These are phyloP conservation scores for Bretschneidera sinensis DNA, from an alignment of 345 rosid species.

Conservation along the genomic window DNA sequence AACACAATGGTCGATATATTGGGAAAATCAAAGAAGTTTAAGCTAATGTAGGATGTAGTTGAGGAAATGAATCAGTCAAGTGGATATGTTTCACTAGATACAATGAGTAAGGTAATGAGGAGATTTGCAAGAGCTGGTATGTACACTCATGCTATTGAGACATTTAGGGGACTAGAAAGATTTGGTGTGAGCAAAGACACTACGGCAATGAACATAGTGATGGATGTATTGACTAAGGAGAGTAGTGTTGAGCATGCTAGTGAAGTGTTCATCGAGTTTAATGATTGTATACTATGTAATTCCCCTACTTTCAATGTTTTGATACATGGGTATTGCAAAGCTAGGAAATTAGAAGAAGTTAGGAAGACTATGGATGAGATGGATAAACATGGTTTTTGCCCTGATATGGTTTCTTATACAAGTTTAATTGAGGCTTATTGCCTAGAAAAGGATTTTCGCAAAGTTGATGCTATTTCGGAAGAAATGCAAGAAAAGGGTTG, in stretches of 20 bases:
- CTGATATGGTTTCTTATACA: constrained; percentile 59
- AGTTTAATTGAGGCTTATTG: constrained; percentile 66
- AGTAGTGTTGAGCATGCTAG: constrained; percentile 63
- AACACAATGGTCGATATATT: constrained; percentile 63
- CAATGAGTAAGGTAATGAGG: constrained; percentile 65
- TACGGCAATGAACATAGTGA: constrained; percentile 45
- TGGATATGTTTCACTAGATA: constrained; percentile 47
- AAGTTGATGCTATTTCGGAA: constrained; percentile 43
- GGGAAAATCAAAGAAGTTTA: constrained; percentile 54
- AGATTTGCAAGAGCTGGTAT: constrained; percentile 57
- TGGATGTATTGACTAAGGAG: constrained; percentile 81
- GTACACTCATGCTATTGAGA: constrained; percentile 53
- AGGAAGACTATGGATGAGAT: constrained; percentile 49
- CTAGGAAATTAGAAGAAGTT: constrained; percentile 54
- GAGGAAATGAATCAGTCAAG: constrained; percentile 46
- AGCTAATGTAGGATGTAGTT: constrained; percentile 56
- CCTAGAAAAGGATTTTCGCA: constrained; percentile 60
- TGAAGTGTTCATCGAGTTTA: constrained; percentile 38
- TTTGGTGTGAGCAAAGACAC: constrained; percentile 46
- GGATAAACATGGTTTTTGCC: constrained; percentile 43
- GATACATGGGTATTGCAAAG: constrained; percentile 79
- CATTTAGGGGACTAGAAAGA: constrained; percentile 48
- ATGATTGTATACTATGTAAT: constrained; percentile 32
- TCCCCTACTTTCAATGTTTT: constrained; percentile 46
- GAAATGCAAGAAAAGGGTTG: constrained; percentile 68